Base-by-base conservation (phyloP, 257 asterid genomes). In the Gynochthodes officinalis region DNA sequence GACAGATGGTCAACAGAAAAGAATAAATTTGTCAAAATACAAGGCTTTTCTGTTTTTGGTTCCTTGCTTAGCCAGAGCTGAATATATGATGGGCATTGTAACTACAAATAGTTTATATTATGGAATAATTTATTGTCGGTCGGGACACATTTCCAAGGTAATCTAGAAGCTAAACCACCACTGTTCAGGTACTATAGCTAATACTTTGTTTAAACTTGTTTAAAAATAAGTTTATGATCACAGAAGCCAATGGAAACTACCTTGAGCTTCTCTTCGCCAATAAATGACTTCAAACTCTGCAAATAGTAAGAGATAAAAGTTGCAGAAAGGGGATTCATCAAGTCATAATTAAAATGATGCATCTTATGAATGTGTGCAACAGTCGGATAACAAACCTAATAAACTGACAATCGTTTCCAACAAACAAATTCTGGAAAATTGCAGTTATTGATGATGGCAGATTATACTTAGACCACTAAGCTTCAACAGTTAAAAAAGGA, bases 221-320 rank as follows among this genome's bases (percentile, higher is more conserved):
- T 7, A 32, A 60, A n/a, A 35, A 19, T 48, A 37, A 46, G 25
- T 64, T 37, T 21, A 62, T 50, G 11, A 14, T 25, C 44, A 60
- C 5, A 28, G 15, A 43, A 70, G 28, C 16, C 15, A n/a, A 27
- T 11, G 14, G 13, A 67, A 63, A 46, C 71, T 70, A 89, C 98
- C 98, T 87, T 87, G 81, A 95, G 97, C 78, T 92, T 95, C 44
- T 95, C 94, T 2, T 95, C 99, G 67, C 98, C 97, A 61, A 95
- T 91, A 78, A 50, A 87, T 52, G 92, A 37, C 90, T 86, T 92
- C 84, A 92, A 75, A 86, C 99, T 92, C 98, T 94, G 95, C 83
- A 83, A 43, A 50, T 39, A 77, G 70, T 43, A 25, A 70, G 62
- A 18, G 48, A 21, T 21, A 44, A 12, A 11, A 7, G 69, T 66